Evolutionary conservation across 1,284 basidiomycete species (phyloP).

Genomic region (Coniophora puteana): DNA sequence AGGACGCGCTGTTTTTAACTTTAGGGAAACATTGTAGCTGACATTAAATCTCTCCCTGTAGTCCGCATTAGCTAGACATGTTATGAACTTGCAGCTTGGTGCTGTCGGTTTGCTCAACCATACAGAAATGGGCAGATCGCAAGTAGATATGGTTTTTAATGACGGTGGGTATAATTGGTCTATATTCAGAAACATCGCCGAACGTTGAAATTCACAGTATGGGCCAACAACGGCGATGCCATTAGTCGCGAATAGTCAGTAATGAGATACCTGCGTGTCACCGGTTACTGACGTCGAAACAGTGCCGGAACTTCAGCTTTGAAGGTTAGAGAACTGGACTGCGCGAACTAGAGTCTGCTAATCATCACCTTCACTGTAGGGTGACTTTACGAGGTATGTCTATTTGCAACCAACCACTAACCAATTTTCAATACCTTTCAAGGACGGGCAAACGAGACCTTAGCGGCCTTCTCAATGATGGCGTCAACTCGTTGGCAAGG

Average conservation of each 20-base stretch:
- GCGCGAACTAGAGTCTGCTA: slow-evolving; percentile 5
- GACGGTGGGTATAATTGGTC: slow-evolving; percentile 52
- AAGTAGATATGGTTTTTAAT: slow-evolving; percentile 82
- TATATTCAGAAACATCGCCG: slow-evolving; percentile 6
- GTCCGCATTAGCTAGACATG: slow-evolving; percentile 87
- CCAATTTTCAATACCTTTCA: slow-evolving; percentile 10
- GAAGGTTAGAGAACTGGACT: slow-evolving; percentile 51
- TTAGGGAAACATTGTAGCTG: slow-evolving; percentile 1
- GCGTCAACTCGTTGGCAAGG: slow-evolving; percentile 86
- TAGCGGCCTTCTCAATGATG: slow-evolving; percentile 88
- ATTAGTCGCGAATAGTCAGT: slow-evolving; percentile 84
- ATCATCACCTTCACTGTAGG: slow-evolving; percentile 46
- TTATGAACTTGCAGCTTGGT: slow-evolving; percentile 78
- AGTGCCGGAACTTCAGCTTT: slow-evolving; percentile 89
- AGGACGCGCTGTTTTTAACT: slow-evolving; percentile 14
- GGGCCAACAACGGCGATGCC: slow-evolving; percentile 95
- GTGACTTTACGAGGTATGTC: slow-evolving; percentile 87
- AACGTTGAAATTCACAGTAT: slow-evolving; percentile 47
- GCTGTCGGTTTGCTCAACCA: slow-evolving; percentile 70
- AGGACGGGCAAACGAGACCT: slow-evolving; percentile 94
- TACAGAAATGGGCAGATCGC: slow-evolving; percentile 45
- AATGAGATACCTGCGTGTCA: not conserved
- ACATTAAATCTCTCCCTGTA: slow-evolving; percentile 29
- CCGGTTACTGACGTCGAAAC: slow-evolving; percentile 11
- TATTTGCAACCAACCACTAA: not conserved